phyloP scores from a whole-genome alignment of 768 basidiomycete genomes.

The Obba rivulosa region DNA sequence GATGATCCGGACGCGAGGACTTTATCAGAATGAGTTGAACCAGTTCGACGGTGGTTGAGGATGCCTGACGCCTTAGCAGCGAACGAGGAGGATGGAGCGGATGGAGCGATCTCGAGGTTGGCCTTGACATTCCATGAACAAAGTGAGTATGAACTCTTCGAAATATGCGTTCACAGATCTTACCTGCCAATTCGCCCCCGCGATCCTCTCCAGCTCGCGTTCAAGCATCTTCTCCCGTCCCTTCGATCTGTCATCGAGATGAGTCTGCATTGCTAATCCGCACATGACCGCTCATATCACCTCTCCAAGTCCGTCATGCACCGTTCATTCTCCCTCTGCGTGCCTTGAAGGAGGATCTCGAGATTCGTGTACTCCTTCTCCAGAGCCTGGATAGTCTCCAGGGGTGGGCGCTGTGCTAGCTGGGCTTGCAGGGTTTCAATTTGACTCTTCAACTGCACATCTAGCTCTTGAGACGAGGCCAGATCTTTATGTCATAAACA shows the following conservation, averaged over 20 bases:
- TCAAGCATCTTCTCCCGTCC: conserved; percentile 76
- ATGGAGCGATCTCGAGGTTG: conserved; percentile 33
- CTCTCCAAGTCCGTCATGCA: conserved; percentile 79
- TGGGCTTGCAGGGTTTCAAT: conserved; percentile 60
- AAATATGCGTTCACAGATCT: conserved; percentile 8
- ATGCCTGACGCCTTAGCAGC: conserved; percentile 20
- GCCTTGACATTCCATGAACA: conserved; percentile 13
- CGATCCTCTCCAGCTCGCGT: conserved; percentile 60
- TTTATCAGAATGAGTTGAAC: conserved; percentile 1
- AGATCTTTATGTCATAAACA: background rate
- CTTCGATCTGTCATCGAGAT: conserved; percentile 39
- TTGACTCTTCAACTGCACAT: conserved; percentile 48
- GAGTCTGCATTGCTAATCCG: background rate
- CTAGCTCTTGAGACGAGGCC: background rate
- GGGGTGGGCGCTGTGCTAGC: conserved; percentile 60
- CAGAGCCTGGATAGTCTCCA: conserved; percentile 59
- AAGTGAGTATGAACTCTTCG: background rate
- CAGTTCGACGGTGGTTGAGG: conserved; percentile 7
- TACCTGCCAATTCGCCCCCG: conserved; percentile 83
- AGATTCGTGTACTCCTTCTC: conserved; percentile 72
- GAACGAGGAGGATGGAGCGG: conserved; percentile 27
- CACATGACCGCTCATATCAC: conserved; percentile 25
- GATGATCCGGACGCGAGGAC: background rate
- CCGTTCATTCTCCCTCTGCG: conserved; percentile 80
- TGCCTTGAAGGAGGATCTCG: conserved; percentile 72